Evolutionary conservation across 129 eudicot genomes (phyloP), one percentile per base, ranked within the genome.

Genomic region (Flaveria trinervia): DNA sequence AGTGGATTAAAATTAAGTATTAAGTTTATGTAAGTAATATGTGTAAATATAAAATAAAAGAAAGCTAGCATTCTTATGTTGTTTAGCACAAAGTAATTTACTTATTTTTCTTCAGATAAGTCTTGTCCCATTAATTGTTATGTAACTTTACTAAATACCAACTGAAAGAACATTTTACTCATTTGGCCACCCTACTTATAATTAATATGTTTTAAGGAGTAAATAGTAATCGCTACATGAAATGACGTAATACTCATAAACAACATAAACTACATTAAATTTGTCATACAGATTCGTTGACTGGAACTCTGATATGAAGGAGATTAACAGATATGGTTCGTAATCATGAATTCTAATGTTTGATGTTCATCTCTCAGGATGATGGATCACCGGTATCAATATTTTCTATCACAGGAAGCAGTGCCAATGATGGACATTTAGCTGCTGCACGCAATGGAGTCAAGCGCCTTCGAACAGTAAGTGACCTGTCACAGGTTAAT

Each of bases 371-470:
- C 75, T 65, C 46, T 81, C 85, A 93, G 97, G 98, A 93, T 44
- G 97, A 93, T 15, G 98, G 98, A 70, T 84, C 98, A 70, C 91
- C 91, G 15, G 98, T 93, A 70, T 93, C 98, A 52, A 84, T 93
- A 78, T 93, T 93, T 84, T 88, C 98, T 81, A 92, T 93, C 68
- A 84, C 96, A 51, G 98, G 98, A 80, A 93, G 91, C 83, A 87
- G 67, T 79, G 86, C 92, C 28, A 88, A 82, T 78, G 98, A 93
- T 79, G 97, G 98, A 26, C 98, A 88, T 88, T 80, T 93, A 87
- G 92, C 89, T 80, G 98, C 98, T 55, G 98, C 96, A 30, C 97
- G 98, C 65, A 93, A 93, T 82, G 98, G 98, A 61, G 97, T 93
- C 75, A 93, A 93, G 90, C 91, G 98, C 30, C 96, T 93, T 50